Evolutionary conservation across 306 rosid species (phyloP), one percentile per base, ranked within the genome.

Genomic region (Glycyrrhiza uralensis): DNA sequence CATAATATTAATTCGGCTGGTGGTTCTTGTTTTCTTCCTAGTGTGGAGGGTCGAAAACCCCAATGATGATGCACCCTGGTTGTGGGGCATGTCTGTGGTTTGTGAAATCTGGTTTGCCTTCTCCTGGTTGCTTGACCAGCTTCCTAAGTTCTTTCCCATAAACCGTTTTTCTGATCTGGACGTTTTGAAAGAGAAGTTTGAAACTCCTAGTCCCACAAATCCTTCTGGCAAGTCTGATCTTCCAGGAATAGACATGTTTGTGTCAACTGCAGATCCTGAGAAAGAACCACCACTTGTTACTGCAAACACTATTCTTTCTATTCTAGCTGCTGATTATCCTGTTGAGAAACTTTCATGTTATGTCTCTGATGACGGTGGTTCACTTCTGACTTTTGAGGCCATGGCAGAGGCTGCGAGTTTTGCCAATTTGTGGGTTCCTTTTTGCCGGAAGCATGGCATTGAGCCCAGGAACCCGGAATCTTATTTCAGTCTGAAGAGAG

Each of bases 371-470:
- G 96, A 90, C 41, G 96, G 96, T 4, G 91, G 96, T n/a, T 85
- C 93, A n/a, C 96, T 90, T 23, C 80, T 90, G 19, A 90, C 96
- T 33, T 90, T 90, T 50, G 93, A 90, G 84, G 96, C 96, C 66
- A 87, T 86, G 93, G 96, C 96, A 1, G 91, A 87, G 85, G 96
- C 96, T 24, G 88, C 96, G n/a, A 86, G 88, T 76, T 90, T 90
- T 84, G 93, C 93, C 67, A 74, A 86, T 64, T 35, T 90, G 80
- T 90, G 96, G 96, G 93, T 87, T 12, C 96, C 96, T 2, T 90
- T 90, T 75, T 87, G 93, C 44, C 76, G 93, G 74, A 90, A 90
- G 83, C 96, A 90, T 73, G 80, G 49, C 54, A 79, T 90, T 81
- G 96, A 87, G 70, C 96, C 93, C 2, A 85, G 96, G 81, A 90